Evolutionary conservation across 192 early-diverging fungal species (phyloP).

Genomic region (Mortierella alpina): DNA sequence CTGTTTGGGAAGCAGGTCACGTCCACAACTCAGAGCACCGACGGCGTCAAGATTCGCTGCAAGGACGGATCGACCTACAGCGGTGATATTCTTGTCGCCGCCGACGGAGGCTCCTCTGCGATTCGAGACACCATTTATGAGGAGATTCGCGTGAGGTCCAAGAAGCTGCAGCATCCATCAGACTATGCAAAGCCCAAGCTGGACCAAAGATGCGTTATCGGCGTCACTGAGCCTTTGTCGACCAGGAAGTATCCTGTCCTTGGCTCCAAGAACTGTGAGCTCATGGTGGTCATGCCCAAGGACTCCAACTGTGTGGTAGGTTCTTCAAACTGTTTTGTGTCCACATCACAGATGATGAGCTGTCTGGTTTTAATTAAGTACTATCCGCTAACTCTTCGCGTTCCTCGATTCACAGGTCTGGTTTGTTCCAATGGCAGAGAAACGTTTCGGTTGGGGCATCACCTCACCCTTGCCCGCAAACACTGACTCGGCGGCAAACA

Average conservation of each 20-base stretch:
- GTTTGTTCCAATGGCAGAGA: conserved; percentile 41
- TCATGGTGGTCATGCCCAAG: conserved; percentile 40
- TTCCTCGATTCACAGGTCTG: conserved; percentile 18
- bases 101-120: conserved; percentile 35
- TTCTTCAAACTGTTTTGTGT: neutral
- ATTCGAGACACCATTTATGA: conserved; percentile 27
- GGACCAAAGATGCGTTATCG: conserved; percentile 37
- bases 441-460: conserved; percentile 41
- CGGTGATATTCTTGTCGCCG: conserved; percentile 38
- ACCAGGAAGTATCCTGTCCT: conserved; percentile 26
- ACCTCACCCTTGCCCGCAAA: conserved; percentile 22
- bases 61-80: conserved; percentile 32
- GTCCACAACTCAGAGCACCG: conserved; percentile 20
- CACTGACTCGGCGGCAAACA: too few species aligned
- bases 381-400: neutral
- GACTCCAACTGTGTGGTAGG: conserved; percentile 40
- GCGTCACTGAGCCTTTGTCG: conserved; percentile 25
- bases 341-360: neutral
- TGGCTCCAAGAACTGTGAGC: conserved; percentile 18
- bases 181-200: conserved; percentile 27
- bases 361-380: neutral
- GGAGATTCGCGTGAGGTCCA: conserved; percentile 17
- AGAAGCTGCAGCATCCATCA: conserved; percentile 19
- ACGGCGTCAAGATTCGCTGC: conserved; percentile 44
- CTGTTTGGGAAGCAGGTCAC: conserved; percentile 32